These are phyloP conservation scores for Sugiyamaella marilandica DNA, from an alignment of 805 yeast species.

Conservation along the genomic window DNA sequence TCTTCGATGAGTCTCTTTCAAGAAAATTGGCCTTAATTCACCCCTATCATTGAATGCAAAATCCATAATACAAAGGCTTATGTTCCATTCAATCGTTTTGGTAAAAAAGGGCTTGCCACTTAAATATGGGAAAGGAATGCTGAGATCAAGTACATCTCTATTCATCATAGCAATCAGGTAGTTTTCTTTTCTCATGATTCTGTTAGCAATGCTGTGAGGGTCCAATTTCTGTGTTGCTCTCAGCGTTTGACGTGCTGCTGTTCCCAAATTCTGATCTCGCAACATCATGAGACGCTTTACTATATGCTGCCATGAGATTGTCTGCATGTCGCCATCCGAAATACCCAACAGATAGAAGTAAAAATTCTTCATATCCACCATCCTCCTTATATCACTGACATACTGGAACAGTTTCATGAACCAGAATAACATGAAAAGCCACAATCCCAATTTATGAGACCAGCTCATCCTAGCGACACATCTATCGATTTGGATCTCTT, in stretches of 20 bases:
- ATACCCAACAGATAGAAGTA: constrained; percentile 67
- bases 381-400: constrained; percentile 57
- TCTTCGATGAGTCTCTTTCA: constrained; percentile 66
- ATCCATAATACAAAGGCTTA: constrained; percentile 81
- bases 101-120: constrained; percentile 47
- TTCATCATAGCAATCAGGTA: constrained; percentile 87
- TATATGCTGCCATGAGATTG: constrained; percentile 87
- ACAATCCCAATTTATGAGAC: constrained; percentile 53
- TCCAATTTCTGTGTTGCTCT: constrained; percentile 56
- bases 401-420: constrained; percentile 37
- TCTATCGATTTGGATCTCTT: constrained; percentile 42
- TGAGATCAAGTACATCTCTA: constrained; percentile 64
- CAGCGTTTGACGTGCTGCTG: constrained; percentile 34
- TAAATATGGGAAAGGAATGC: constrained; percentile 48
- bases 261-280: constrained; percentile 73
- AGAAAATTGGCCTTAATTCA: constrained; percentile 64
- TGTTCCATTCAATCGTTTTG: constrained; percentile 89
- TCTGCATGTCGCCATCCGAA: constrained; percentile 77
- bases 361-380: constrained; percentile 72
- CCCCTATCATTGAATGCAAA: constrained; percentile 81
- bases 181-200: constrained; percentile 94
- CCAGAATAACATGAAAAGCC: constrained; percentile 51
- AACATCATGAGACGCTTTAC: constrained; percentile 69
- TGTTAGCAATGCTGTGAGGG: constrained; percentile 91
- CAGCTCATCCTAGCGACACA: constrained; percentile 47